Percentiles rank a stretch among this genome's conserved stretches.
Evolutionary conservation across 2,329 filamentous ascomycete species (phyloP).

Genomic region (Penicillium sp.): DNA sequence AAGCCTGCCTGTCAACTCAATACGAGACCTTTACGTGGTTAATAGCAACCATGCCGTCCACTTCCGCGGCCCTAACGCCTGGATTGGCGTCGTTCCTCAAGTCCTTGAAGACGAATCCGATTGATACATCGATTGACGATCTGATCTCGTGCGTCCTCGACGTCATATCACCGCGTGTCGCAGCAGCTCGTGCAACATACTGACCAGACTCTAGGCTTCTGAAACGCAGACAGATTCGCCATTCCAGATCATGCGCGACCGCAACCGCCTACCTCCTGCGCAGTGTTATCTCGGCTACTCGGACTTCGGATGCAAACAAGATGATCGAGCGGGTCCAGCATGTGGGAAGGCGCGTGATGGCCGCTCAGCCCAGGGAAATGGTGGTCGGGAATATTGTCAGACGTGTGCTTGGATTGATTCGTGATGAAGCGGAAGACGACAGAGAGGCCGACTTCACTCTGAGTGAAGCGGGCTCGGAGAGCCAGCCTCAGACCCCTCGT

Average conservation of each 20-base stretch:
- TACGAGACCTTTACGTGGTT: too few species aligned
- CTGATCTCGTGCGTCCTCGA: conserved; percentile 74
- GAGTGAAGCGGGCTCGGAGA: conserved; percentile 54
- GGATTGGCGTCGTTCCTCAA: conserved; percentile 70
- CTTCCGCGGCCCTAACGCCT: conserved; percentile 55
- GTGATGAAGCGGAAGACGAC: conserved; percentile 80
- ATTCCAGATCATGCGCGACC: conserved; percentile 78
- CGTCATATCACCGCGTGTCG: too few species aligned
- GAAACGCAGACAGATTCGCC: conserved; percentile 80
- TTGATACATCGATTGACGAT: conserved; percentile 75
- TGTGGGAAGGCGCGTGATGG: conserved; percentile 66
- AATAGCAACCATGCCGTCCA: conserved; percentile 57
- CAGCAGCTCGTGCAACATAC: too few species aligned
- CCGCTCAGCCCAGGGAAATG: conserved; percentile 80
- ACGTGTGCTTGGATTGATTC: conserved; percentile 78
- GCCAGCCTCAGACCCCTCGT: conserved; percentile 38
- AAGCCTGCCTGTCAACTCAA: too few species aligned
- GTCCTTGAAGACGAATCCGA: conserved; percentile 62
- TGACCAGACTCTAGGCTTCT: conserved; percentile 57
- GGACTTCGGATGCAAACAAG: conserved; percentile 65
- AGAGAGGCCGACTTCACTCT: conserved; percentile 54
- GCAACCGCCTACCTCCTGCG: conserved; percentile 83
- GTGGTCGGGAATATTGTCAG: conserved; percentile 91
- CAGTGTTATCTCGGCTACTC: conserved; percentile 73
- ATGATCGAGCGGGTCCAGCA: conserved; percentile 72